Conservation (phyloP, 768 basidiomycete genomes). For the Tulasnella sp. region DNA sequence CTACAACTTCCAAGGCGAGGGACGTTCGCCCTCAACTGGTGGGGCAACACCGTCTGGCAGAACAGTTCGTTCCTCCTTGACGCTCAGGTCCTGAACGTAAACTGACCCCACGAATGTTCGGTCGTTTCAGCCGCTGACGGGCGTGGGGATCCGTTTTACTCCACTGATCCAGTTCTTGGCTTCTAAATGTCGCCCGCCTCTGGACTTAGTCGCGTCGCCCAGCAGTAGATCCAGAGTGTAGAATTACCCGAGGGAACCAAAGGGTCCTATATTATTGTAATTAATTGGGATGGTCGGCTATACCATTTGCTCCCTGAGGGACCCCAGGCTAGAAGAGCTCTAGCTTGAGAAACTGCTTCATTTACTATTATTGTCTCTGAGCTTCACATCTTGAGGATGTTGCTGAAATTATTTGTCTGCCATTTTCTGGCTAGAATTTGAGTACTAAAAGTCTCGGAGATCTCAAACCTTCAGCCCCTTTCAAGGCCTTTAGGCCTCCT, state of each 20-base stretch:
- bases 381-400: neutral
- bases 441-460: too few relatives aligned
- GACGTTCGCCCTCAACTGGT: slow-evolving; percentile 39
- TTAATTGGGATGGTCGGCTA: neutral
- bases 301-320: neutral
- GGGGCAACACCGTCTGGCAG: slow-evolving; percentile 39
- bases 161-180: neutral
- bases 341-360: neutral
- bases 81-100: neutral
- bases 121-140: slow-evolving; percentile 22
- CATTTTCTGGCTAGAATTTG: too few relatives aligned
- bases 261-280: neutral
- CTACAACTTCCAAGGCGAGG: slow-evolving; percentile 42
- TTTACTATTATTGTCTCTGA: neutral
- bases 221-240: neutral
- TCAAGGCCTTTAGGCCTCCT: neutral
- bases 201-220: neutral
- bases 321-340: neutral
- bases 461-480: neutral
- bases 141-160: slow-evolving; percentile 6
- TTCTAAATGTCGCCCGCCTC: neutral
- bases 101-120: neutral
- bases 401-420: neutral
- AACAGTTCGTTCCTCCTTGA: slow-evolving; percentile 25
- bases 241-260: neutral